These are phyloP conservation scores for Cyclotella kingstonii DNA, from an alignment of 108 stramenopile genomes.

Conservation along the genomic window DNA sequence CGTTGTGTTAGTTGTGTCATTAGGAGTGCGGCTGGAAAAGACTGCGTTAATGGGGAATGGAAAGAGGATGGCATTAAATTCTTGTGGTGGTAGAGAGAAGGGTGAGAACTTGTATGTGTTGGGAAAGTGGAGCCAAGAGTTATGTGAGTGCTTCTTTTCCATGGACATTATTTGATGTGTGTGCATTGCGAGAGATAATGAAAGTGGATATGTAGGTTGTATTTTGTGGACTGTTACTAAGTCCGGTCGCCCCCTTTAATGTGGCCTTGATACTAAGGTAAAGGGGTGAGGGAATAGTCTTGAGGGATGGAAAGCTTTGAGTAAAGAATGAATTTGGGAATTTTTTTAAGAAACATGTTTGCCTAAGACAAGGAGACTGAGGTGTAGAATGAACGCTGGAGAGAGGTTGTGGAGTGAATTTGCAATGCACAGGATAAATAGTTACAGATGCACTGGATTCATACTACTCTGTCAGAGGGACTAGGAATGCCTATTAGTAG, in stretches of 20 bases:
- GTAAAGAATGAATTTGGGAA: not conserved
- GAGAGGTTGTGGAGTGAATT: too few species aligned
- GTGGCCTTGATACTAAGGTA: not conserved
- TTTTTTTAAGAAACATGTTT: too few species aligned
- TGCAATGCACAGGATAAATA: too few species aligned
- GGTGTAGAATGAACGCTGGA: too few species aligned
- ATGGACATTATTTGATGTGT: constrained; percentile 26
- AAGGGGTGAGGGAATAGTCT: constrained; percentile 2
- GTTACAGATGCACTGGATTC: too few species aligned
- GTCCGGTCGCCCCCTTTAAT: constrained; percentile 23
- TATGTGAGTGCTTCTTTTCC: constrained; percentile 38
- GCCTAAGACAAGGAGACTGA: too few species aligned
- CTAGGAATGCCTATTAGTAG: too few species aligned
- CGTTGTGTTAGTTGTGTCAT: constrained; percentile 23
- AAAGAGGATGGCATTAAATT: constrained; percentile 5
- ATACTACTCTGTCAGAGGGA: too few species aligned
- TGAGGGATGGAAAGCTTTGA: constrained; percentile 43
- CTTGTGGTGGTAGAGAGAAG: not conserved
- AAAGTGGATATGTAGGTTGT: constrained; percentile 52
- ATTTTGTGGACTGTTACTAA: constrained; percentile 45
- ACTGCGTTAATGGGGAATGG: constrained; percentile 23
- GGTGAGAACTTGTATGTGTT: constrained; percentile 27
- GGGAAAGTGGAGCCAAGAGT: constrained; percentile 39
- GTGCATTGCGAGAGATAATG: constrained; percentile 36
- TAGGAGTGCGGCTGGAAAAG: constrained; percentile 19